Base-by-base conservation (phyloP, 371 early-diverging fungal genomes). In the Actinomortierella wolfii region DNA sequence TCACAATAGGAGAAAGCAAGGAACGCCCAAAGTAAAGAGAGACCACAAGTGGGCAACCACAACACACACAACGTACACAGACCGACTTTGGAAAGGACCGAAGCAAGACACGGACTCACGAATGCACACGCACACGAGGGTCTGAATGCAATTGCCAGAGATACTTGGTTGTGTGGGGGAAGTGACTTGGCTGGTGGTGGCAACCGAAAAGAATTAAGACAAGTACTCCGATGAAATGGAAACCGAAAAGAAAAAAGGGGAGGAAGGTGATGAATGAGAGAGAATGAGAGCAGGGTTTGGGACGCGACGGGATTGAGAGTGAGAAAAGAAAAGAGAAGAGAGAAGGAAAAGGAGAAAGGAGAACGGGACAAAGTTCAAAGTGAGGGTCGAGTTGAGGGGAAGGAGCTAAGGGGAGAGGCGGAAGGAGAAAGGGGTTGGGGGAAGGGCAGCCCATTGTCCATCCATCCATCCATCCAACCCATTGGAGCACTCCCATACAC, bases 1-100 rank as follows among this genome's bases (percentile, higher is more conserved):
- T 15, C 18, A 45, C 21, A 45, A 45, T 21, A 45, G 21, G 21
- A 45, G 45, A 6, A 17, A 21, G 8, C 4, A 17, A 45, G 21
- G 17, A 45, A 45, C 17, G 45, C 21, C 41, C 42, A 61, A 28
- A 29, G 42, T 7, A 20, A 11, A 60, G 43, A 7, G 25, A 59
- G 52, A 41, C n/a, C n/a, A n/a, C n/a, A n/a, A n/a, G n/a, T n/a
- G 11, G 11, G 34, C 34, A 34, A 34, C 34, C 34, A 34, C 34
- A 34, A 34, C 34, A 34, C 34, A 34, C 34, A 11, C 34, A 34
- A 34, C 34, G 11, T 11, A 34, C 34, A 34, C 34, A 34, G 34
- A 34, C 34, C 34, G 34, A 34, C 34, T 11, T 11, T 6, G 34
- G 34, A 34, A 34, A 34, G 34, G 34, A 34, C 4, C 4, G 34